These are phyloP conservation scores for Passalora sequoiae DNA, from an alignment of 2,329 filamentous ascomycete species.

Conservation along the genomic window DNA sequence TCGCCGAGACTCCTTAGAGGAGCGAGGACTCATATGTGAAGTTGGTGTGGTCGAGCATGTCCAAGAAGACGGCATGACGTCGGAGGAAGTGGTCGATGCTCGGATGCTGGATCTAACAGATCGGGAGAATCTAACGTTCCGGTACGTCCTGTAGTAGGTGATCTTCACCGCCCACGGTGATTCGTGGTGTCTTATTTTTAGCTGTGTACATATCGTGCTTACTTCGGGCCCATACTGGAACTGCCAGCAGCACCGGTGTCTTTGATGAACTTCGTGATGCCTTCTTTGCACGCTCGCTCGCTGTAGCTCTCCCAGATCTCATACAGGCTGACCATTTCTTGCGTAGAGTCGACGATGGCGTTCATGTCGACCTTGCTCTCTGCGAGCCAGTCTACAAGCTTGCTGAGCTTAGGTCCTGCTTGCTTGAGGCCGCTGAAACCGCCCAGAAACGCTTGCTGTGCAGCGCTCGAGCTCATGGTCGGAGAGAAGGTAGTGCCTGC, in stretches of 20 bases:
- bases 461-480: constrained; percentile 24
- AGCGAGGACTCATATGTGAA: constrained; percentile 11
- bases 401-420: constrained; percentile 37
- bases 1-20: constrained; percentile 32
- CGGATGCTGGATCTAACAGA: constrained; percentile 25
- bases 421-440: constrained; percentile 32
- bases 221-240: constrained; percentile 10
- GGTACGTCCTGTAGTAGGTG: constrained; percentile 4
- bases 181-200: too few species aligned
- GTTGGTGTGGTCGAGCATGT: constrained; percentile 15
- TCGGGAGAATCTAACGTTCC: constrained; percentile 24
- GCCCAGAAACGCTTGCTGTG: constrained; percentile 34
- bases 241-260: constrained; percentile 38
- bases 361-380: constrained; percentile 82
- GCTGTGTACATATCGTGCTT: too few species aligned
- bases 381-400: constrained; percentile 72
- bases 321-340: constrained; percentile 87
- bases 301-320: constrained; percentile 65
- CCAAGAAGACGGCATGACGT: constrained; percentile 13
- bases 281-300: constrained; percentile 61
- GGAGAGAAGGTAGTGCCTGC: constrained; percentile 17
- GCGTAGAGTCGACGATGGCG: constrained; percentile 79
- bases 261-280: constrained; percentile 59
- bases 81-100: constrained; percentile 24
- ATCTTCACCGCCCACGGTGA: too few species aligned